Base-by-base conservation (phyloP, 2,329 filamentous ascomycete species). In the Alternaria brassicae region DNA sequence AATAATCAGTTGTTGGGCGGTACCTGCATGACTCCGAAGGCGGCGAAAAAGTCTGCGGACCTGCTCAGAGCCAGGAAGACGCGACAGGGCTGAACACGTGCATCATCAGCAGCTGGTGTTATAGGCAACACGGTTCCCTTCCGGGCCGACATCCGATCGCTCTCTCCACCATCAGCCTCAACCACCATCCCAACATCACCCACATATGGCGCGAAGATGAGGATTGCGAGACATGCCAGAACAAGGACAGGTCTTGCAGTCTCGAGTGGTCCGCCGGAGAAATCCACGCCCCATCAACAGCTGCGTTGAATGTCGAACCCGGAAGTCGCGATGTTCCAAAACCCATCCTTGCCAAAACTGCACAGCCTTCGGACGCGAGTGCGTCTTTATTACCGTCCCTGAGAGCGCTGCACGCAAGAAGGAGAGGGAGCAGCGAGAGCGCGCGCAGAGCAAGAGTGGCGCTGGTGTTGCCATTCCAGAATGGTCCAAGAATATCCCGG, bases 261-360 rank as follows among this genome's bases (percentile, higher is more conserved):
- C 74, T 61, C 66, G 75, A 70, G 72, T 77, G 64, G 75, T 77
- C 58, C 74, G 75, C 55, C 64, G 75, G 61, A 69, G 75, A 63
- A 78, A 78, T 64, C 75, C 75, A 67, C 69, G 75, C 34, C 75
- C 75, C 39, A 78, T 78, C 60, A 78, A 78, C 66, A 75, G 72
- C 19, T 78, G 75, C 60, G 72, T 78, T 58, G 75, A 78, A 59
- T 78, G 75, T 60, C 73, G 75, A 56, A 77, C 75, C 37, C 72
- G 75, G 32, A 78, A 78, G 60, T 75, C 71, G 58, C 69, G 75
- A 58, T 78, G 75, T 61, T 75, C 72, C n/a, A 78, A 78, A 61
- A 78, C 75, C 36, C 74, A 77, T 42, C 75, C 75, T 39, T 77
- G 75, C 61, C 75, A 78, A 60, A 78, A 77, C 56, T 78, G 75